Evolutionary conservation across 2,329 filamentous ascomycete species (phyloP).

Genomic region (Aspergillus versicolor): DNA sequence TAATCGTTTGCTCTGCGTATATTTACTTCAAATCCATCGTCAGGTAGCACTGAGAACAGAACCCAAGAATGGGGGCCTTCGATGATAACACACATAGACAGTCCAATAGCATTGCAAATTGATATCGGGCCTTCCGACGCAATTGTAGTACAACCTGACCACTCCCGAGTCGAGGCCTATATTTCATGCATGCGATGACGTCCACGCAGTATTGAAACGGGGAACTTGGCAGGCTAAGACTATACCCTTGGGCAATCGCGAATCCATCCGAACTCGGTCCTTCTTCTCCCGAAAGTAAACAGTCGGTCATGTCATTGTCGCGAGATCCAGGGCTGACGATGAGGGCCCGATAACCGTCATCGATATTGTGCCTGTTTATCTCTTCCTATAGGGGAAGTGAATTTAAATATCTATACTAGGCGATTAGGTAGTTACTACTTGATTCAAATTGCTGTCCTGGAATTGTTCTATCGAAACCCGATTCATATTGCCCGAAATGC

Average conservation of each 20-base stretch:
- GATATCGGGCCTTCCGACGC: background rate
- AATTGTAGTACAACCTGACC: background rate
- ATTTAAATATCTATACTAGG: too few species aligned
- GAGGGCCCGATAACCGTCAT: background rate
- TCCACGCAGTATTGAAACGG: too few species aligned
- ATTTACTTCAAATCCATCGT: background rate
- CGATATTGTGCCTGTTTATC: too few species aligned
- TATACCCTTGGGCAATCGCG: background rate
- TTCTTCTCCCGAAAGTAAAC: background rate
- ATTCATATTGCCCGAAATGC: too few species aligned
- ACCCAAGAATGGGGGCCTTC: background rate
- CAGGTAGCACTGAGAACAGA: background rate
- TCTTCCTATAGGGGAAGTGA: too few species aligned
- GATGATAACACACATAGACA: background rate
- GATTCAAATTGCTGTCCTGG: too few species aligned
- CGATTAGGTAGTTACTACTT: too few species aligned
- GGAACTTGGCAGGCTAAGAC: background rate
- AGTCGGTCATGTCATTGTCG: background rate
- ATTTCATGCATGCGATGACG: too few species aligned
- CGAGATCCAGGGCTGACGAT: background rate
- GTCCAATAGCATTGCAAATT: background rate
- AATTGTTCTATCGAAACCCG: too few species aligned
- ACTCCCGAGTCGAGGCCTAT: too few species aligned
- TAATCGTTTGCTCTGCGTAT: background rate
- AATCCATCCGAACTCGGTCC: background rate